A percentile compares a stretch with the other conserved stretches of the same genome.
These are phyloP conservation scores for Hyparrhenia diplandra DNA, from an alignment of 176 grass and related monocot species.

Conservation along the genomic window DNA sequence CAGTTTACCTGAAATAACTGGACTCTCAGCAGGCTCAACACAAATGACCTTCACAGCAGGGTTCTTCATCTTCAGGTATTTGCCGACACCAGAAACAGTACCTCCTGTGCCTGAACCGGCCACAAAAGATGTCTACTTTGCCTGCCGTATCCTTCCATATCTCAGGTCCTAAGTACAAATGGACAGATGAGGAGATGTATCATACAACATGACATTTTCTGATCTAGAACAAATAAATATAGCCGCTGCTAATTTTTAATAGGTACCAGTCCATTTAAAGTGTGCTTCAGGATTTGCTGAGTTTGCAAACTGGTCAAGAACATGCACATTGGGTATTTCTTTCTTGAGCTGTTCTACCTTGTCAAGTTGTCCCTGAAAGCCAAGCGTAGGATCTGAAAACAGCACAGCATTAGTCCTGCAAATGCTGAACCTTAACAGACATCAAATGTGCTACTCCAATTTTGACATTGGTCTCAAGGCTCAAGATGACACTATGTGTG, in stretches of 20 bases:
- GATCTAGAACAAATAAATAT: neutral
- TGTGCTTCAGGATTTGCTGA: constrained; percentile 71
- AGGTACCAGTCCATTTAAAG: constrained; percentile 63
- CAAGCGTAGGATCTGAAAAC: constrained; percentile 60
- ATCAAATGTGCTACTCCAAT: neutral
- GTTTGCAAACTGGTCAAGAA: constrained; percentile 62
- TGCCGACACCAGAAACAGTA: constrained; percentile 56
- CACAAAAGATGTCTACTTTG: constrained; percentile 49
- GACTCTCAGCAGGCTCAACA: constrained; percentile 79
- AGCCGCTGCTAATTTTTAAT: neutral
- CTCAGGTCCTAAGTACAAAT: constrained; percentile 44
- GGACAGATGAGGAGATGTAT: neutral
- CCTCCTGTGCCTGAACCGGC: constrained; percentile 62
- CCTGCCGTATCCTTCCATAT: constrained; percentile 82
- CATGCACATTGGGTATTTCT: constrained; percentile 49
- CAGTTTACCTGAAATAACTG: constrained; percentile 59
- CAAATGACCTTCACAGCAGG: constrained; percentile 59
- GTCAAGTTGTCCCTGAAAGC: constrained; percentile 42
- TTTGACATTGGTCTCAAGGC: neutral
- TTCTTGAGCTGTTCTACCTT: constrained; percentile 59
- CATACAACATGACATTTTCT: neutral
- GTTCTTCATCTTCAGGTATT: constrained; percentile 77
- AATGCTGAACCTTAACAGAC: neutral
- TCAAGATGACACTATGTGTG: neutral
- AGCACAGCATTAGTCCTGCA: neutral